A percentile compares a stretch with the other conserved stretches of the same genome.
phyloP scores from a whole-genome alignment of 495 filamentous ascomycete genomes.

The Aspergillus affinis region DNA sequence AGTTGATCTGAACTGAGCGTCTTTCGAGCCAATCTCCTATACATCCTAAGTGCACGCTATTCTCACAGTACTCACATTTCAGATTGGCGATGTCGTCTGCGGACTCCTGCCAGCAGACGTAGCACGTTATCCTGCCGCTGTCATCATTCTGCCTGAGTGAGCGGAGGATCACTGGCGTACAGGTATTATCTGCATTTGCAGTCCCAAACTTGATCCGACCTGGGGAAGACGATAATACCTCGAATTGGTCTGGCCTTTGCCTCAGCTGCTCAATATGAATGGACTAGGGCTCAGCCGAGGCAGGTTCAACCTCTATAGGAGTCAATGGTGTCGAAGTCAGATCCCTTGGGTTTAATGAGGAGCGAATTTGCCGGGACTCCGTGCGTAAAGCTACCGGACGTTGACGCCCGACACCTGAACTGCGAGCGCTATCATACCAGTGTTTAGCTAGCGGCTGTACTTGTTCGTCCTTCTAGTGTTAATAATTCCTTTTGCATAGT shows the following conservation, averaged over 20 bases:
- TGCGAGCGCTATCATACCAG: background rate
- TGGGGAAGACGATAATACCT: background rate
- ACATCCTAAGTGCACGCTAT: conserved; percentile 7
- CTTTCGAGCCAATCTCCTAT: conserved; percentile 5
- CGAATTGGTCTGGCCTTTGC: conserved; percentile 4
- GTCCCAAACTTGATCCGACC: conserved; percentile 6
- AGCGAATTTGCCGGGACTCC: background rate
- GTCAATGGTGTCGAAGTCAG: conserved; percentile 5
- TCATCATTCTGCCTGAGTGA: conserved; percentile 3
- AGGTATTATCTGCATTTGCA: conserved; percentile 3
- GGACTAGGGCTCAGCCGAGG: background rate
- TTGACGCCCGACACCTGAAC: background rate
- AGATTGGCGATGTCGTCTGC: conserved; percentile 6
- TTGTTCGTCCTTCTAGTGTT: background rate
- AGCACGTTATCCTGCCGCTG: conserved; percentile 1
- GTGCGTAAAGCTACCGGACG: background rate
- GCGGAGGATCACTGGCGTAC: conserved; percentile 5
- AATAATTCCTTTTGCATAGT: conserved; percentile 1
- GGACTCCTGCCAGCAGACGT: background rate
- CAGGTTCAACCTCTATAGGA: conserved; percentile 1
- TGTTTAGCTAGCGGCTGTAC: background rate
- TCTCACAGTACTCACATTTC: background rate
- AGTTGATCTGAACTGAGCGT: conserved; percentile 3
- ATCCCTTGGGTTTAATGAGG: conserved; percentile 1
- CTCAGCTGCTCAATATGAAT: conserved; percentile 5